Conservation (phyloP, 805 yeast species). For the Saccharomycopsis capsularis region DNA sequence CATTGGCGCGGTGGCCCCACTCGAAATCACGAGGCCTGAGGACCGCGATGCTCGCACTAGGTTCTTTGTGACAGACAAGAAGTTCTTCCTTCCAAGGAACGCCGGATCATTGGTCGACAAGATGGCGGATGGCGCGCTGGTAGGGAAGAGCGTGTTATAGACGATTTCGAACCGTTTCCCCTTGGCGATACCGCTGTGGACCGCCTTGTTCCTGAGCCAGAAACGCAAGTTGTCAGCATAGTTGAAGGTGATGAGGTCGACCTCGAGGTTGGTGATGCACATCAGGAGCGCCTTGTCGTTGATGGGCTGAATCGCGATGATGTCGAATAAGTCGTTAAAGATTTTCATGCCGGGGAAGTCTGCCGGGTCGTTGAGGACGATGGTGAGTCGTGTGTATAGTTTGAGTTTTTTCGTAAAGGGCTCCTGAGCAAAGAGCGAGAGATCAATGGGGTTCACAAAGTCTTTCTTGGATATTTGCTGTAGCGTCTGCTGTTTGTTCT, state of each 20-base stretch:
- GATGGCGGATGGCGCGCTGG: slow-evolving; percentile 24
- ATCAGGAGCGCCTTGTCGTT: slow-evolving; percentile 73
- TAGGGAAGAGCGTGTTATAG: slow-evolving; percentile 22
- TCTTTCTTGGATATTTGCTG: slow-evolving; percentile 43
- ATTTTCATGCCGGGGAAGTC: slow-evolving; percentile 54
- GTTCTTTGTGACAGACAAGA: slow-evolving; percentile 65
- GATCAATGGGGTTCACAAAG: slow-evolving; percentile 37
- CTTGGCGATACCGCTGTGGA: slow-evolving; percentile 74
- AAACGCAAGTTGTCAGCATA: slow-evolving; percentile 60
- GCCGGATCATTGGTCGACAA: no score
- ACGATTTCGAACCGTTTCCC: slow-evolving; percentile 77
- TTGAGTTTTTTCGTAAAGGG: slow-evolving; percentile 37
- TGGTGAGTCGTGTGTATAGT: slow-evolving; percentile 65
- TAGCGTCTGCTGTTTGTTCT: no score
- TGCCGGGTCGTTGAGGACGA: slow-evolving; percentile 69
- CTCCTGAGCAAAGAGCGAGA: slow-evolving; percentile 24
- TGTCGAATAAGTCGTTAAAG: slow-evolving; percentile 51
- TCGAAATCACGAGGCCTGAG: slow-evolving; percentile 69
- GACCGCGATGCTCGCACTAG: slow-evolving; percentile 75
- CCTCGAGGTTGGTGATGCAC: slow-evolving; percentile 67
- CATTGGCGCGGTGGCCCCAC: slow-evolving; percentile 58
- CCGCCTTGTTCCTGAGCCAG: slow-evolving; percentile 73
- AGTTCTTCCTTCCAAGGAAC: slow-evolving; percentile 50
- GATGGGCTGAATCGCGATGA: slow-evolving; percentile 73
- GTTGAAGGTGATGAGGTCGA: slow-evolving; percentile 75